These are phyloP conservation scores for Cladobotryum mycophilum DNA, from an alignment of 2,329 filamentous ascomycete genomes.

Conservation along the genomic window DNA sequence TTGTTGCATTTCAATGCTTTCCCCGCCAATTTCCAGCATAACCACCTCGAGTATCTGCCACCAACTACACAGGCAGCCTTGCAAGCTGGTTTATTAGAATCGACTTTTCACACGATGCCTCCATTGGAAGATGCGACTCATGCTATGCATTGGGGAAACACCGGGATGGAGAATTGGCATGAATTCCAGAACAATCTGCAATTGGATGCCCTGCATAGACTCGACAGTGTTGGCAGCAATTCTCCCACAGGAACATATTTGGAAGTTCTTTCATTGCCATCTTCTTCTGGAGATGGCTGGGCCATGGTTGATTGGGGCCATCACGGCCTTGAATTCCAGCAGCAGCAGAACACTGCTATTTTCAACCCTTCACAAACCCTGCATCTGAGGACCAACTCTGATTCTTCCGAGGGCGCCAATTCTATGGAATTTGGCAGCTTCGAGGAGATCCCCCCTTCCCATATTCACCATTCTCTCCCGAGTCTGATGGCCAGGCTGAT, in stretches of 20 bases:
- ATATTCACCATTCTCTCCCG: constrained; percentile 74
- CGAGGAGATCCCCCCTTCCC: constrained; percentile 69
- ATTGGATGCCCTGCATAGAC: constrained; percentile 41
- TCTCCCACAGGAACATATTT: constrained; percentile 55
- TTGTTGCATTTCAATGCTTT: constrained; percentile 52
- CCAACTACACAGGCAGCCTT: constrained; percentile 58
- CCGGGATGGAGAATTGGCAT: constrained; percentile 68
- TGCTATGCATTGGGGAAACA: constrained; percentile 51
- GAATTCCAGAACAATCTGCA: constrained; percentile 63
- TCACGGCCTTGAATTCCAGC: constrained; percentile 52
- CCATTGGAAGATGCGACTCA: constrained; percentile 50
- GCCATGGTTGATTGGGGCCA: constrained; percentile 70
- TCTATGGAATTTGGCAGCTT: constrained; percentile 69
- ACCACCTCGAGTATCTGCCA: constrained; percentile 55
- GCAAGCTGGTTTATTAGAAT: constrained; percentile 57
- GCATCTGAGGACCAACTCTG: constrained; percentile 79
- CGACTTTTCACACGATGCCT: constrained; percentile 53
- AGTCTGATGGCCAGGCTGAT: constrained; percentile 69
- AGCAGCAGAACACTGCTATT: constrained; percentile 58
- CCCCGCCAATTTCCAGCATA: constrained; percentile 45
- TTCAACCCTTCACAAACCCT: constrained; percentile 90
- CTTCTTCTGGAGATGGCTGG: constrained; percentile 84
- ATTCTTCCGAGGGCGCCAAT: constrained; percentile 69
- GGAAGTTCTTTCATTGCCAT: constrained; percentile 75
- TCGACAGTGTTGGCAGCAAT: constrained; percentile 39